A percentile compares a stretch with the other conserved stretches of the same genome.
Conservation (phyloP, 495 filamentous ascomycete species). For the Rusavskia elegans region DNA sequence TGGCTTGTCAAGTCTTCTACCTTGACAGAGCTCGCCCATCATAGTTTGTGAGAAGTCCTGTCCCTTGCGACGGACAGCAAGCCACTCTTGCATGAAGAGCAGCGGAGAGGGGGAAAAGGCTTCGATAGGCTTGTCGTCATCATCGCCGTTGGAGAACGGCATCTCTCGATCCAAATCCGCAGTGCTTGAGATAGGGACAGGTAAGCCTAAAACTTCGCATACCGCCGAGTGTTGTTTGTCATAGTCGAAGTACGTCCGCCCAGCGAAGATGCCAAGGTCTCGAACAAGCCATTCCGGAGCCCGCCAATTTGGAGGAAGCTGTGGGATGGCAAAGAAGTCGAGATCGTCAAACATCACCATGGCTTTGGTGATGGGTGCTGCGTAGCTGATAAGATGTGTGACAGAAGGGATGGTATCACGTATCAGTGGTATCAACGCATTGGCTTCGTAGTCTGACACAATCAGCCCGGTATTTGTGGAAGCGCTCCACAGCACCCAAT, state of each 20-base stretch:
- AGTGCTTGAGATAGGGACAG: too few species aligned
- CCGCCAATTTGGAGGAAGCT: constrained; percentile 6
- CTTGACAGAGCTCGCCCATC: constrained; percentile 7
- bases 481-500: constrained; percentile 32
- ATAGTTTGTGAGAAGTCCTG: constrained; percentile 8
- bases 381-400: constrained; percentile 32
- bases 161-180: too few species aligned
- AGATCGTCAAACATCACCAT: constrained; percentile 39
- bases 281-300: constrained; percentile 5
- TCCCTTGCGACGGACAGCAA: constrained; percentile 7
- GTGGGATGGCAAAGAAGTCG: constrained; percentile 30
- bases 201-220: constrained; percentile 12
- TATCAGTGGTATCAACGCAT: too few species aligned
- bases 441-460: too few species aligned
- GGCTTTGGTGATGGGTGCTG: constrained; percentile 32
- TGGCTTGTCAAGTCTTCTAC: background rate
- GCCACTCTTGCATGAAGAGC: constrained; percentile 5
- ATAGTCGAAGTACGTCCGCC: constrained; percentile 37
- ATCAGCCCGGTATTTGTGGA: background rate
- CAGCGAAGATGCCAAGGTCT: constrained; percentile 39
- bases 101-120: too few species aligned
- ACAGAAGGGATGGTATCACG: background rate
- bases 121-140: too few species aligned
- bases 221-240: constrained; percentile 20
- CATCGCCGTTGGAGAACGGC: too few species aligned